Conservation (phyloP, 2,329 filamentous ascomycete species). For the Thielaviopsis ethacetica region DNA sequence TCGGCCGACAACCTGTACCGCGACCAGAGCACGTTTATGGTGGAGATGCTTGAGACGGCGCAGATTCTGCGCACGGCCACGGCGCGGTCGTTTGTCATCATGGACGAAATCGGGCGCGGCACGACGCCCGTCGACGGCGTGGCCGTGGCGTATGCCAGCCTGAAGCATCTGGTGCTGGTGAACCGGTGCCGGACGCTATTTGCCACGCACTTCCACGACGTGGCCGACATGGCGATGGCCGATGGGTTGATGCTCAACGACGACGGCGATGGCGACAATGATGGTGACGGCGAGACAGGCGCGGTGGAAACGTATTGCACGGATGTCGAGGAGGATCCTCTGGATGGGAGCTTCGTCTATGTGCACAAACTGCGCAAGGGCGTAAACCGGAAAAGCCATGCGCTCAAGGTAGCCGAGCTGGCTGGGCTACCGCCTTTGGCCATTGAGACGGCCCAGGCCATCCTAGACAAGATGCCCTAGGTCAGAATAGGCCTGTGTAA, state of each 20-base stretch:
- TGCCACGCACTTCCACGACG: constrained; percentile 81
- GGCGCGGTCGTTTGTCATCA: constrained; percentile 74
- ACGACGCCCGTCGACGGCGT: constrained; percentile 87
- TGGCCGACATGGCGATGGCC: constrained; percentile 50
- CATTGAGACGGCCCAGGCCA: constrained; percentile 44
- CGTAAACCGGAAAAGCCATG: constrained; percentile 76
- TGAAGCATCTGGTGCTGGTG: constrained; percentile 65
- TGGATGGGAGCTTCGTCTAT: constrained; percentile 59
- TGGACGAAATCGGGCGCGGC: constrained; percentile 93
- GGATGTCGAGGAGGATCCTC: constrained; percentile 59
- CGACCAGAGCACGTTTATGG: constrained; percentile 97
- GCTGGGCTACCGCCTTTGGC: constrained; percentile 66
- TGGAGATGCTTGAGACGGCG: constrained; percentile 96
- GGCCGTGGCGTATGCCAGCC: constrained; percentile 75
- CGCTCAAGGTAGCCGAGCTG: constrained; percentile 80
- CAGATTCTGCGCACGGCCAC: constrained; percentile 78
- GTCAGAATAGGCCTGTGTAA: constrained; percentile 2
- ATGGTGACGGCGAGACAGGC: background rate
- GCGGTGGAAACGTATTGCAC: constrained; percentile 67
- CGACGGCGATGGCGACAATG: background rate
- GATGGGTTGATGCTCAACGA: constrained; percentile 13
- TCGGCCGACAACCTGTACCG: constrained; percentile 90
- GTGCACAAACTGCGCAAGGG: constrained; percentile 68
- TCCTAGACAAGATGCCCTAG: too few relatives aligned
- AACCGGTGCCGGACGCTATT: constrained; percentile 74